Base-by-base conservation (phyloP, 306 rosid genomes). In the Vachellia collinsii region DNA sequence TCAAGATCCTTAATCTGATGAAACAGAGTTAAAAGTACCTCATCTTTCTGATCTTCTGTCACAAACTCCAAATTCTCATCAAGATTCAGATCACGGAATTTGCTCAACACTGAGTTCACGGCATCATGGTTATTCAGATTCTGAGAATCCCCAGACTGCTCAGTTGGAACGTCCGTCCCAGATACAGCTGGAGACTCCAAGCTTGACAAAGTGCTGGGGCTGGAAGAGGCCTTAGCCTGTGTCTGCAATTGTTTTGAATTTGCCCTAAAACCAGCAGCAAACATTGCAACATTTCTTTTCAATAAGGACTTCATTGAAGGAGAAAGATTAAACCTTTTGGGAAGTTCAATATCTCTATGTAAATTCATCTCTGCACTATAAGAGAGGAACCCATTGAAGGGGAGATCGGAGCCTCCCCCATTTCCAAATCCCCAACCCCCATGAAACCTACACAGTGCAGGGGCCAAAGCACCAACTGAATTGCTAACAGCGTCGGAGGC, bases 181-280 rank as follows among this genome's bases (percentile, higher is more conserved):
- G 83, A 56, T n/a, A 80, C 89, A 66, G 80, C 84, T 11, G 71
- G 61, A 58, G 90, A 78, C 82, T 79, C 92, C 85, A 85, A 87
- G 74, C 38, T 83, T 4, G 88, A 23, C 58, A 80, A 47, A 34
- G 78, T 72, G 17, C 76, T 63, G 56, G 66, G 25, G 19, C 83
- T 79, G 3, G 88, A 72, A 77, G 72, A 19, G 65, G 82, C 74
- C 80, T 81, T 88, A 8, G 59, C 80, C 69, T 66, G 91, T 20
- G 82, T 71, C 83, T 87, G 91, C 79, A 82, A 70, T 65, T 88
- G 91, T 74, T 89, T 91, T 1, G 93, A 81, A 82, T 93, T 94
- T 44, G 97, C 97, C 76, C 96, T 90, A 86, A 88, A 95, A 65
- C 99, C 99, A 80, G 99, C 99, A 23, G 99, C 98, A 84, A 95